Base-by-base conservation (phyloP, 345 rosid genomes). In the Gossypium raimondii region DNA sequence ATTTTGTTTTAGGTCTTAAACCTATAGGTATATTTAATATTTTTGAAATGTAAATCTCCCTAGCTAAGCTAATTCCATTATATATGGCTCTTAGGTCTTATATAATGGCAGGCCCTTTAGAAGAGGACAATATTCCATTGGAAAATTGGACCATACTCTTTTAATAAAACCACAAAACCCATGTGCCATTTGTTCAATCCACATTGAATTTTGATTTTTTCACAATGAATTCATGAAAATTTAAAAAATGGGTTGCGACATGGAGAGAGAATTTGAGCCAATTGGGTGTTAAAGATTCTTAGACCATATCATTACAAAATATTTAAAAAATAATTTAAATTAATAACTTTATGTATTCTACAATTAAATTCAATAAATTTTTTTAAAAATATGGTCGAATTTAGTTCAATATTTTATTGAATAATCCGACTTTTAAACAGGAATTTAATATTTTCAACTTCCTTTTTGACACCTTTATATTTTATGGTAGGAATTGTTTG, bases 321-420 rank as follows among this genome's bases (percentile, higher is more conserved):
- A 34, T 5, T 34, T 34, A 34, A 34, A 34, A 29, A 34, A 5
- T 34, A 34, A 0, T 34, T 34, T 34, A 34, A 34, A 34, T 34
- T 34, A 34, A 34, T 34, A 34, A 5, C 1, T 34, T 34, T 34
- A 34, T 34, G 1, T 34, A 5, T 34, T 34, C 41, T 34, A 34
- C 41, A 34, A 5, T 34, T 34, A 34, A 34, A 34, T 34, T 1
- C 5, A 34, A 34, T 5, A 1, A 34, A 5, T 34, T 5, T 34
- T 34, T 4, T 4, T 5, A 4, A 34, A 34, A 34, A 4, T 34
- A 0, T 4, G 7, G 0, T 34, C 0, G 0, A 34, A 4, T 34
- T 5, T 5, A 34, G 5, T 34, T 4, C 41, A 34, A 34, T 34
- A 34, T 34, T 34, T 34, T 34, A 34, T 1, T 34, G 1, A 34